Evolutionary conservation across 1,284 basidiomycete species (phyloP), one percentile per base, ranked within the genome.

Genomic region (Leccinum pallidistipes): DNA sequence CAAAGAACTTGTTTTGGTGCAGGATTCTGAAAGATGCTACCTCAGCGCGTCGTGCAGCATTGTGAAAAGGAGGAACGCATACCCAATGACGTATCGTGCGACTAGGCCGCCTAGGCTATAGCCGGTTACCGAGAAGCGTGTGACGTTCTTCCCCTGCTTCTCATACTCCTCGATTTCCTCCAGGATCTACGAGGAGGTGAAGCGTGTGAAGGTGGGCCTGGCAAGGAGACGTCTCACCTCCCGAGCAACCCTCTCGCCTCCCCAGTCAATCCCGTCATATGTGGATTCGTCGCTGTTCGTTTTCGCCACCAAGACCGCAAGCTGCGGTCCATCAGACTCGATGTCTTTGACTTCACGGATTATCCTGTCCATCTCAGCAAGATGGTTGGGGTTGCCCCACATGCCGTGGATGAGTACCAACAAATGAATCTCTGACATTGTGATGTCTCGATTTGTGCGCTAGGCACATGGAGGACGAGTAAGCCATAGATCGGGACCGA

Each of bases 31-130:
- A 31, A 50, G 29, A 36, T n/a, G 8, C 11, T 7, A 24, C 52
- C 27, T 68, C 51, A 67, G 61, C 56, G 24, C 14, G 38, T 50
- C 50, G 10, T 56, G 34, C 18, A 38, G 18, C 29, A 27, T 5
- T 1, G 7, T 14, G 27, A 21, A 38, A 32, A 31, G 16, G 16
- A n/a, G 36, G 21, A 24, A 10, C 24, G 72, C 75, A 57, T 64
- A 88, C 87, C 89, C 94, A 57, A 93, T 78, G 52, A 88, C 81
- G 73, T 93, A 95, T 34, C 94, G 86, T 12, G 88, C 83, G 11
- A 95, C 78, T 5, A 95, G 80, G 1, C 93, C 94, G 3, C 93
- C 94, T 4, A 95, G 79, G 62, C 86, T 90, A 73, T 95, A 95
- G 12, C 92, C 92, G 2, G 86, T 86, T 16, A 90, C 79, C 3